These are phyloP conservation scores for Diaporthe velutina DNA, from an alignment of 2,329 filamentous ascomycete genomes.

Conservation along the genomic window DNA sequence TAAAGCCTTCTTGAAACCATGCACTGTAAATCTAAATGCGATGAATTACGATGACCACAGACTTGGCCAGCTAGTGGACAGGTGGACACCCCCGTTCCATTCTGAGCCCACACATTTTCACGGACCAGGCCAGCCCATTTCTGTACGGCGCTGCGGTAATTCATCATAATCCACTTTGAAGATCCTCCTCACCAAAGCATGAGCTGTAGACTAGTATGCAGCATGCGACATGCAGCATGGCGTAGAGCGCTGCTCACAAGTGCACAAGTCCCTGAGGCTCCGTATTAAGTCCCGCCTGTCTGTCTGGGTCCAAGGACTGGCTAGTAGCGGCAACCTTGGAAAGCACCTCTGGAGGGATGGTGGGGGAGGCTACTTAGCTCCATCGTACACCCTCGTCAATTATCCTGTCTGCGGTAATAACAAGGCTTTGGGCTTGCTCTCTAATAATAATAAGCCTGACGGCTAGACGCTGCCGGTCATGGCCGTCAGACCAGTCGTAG, in stretches of 20 bases:
- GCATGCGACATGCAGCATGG: neutral
- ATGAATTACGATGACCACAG: slow-evolving; percentile 30
- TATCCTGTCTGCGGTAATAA: slow-evolving; percentile 16
- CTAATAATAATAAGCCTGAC: neutral
- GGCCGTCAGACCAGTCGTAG: neutral
- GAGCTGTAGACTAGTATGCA: neutral
- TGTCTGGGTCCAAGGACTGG: neutral
- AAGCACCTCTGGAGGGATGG: neutral
- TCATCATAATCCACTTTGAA: slow-evolving; percentile 25
- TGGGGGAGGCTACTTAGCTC: neutral
- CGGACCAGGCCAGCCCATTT: slow-evolving; percentile 10
- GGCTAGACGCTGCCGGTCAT: neutral
- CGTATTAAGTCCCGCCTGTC: neutral
- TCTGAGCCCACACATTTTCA: neutral
- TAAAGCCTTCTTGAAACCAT: slow-evolving; percentile 29
- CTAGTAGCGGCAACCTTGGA: neutral
- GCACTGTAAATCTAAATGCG: slow-evolving; percentile 31
- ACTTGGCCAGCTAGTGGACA: slow-evolving; percentile 29
- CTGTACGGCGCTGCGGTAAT: slow-evolving; percentile 9
- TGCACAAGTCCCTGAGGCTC: neutral
- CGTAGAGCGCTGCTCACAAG: neutral
- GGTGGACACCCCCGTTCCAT: neutral
- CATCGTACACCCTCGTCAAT: slow-evolving; percentile 19
- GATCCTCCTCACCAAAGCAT: neutral
- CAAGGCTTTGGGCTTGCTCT: slow-evolving; percentile 13